phyloP scores from a whole-genome alignment of 2,329 filamentous ascomycete species.

The Arthroderma sp. region DNA sequence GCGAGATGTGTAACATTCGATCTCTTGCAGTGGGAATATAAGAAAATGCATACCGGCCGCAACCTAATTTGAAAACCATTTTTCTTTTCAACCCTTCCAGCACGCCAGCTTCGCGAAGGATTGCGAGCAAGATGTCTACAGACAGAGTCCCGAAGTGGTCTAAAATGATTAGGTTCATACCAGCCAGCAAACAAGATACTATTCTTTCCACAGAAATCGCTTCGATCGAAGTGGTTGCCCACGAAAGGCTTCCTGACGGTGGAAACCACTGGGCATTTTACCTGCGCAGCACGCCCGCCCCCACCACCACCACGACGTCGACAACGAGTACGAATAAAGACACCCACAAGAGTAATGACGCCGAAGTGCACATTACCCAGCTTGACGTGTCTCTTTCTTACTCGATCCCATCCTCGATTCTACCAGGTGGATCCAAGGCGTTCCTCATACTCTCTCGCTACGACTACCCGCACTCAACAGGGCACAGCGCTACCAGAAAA shows the following conservation, averaged over 20 bases:
- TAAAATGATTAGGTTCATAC: slow-evolving; percentile 4
- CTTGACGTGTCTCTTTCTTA: slow-evolving; percentile 5
- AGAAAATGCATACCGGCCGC: too few species aligned
- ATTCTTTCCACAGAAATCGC: slow-evolving; percentile 2
- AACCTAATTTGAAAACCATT: too few species aligned
- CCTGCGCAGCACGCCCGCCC: slow-evolving; percentile 3
- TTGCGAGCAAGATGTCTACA: too few species aligned
- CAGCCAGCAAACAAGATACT: slow-evolving; percentile 2
- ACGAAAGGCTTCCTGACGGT: slow-evolving; percentile 3
- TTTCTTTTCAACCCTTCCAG: too few species aligned
- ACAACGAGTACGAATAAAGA: not conserved
- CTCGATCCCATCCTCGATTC: slow-evolving; percentile 2
- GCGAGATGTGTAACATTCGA: too few species aligned
- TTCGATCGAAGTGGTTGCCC: slow-evolving; percentile 5
- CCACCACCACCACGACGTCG: not conserved
- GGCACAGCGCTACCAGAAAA: not conserved
- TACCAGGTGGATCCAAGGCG: slow-evolving; percentile 4
- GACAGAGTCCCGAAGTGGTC: too few species aligned
- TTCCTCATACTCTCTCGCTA: slow-evolving; percentile 3
- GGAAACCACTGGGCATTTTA: slow-evolving; percentile 7
- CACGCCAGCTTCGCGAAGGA: too few species aligned
- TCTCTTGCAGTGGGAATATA: too few species aligned
- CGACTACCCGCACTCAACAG: not conserved
- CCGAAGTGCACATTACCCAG: slow-evolving; percentile 5
- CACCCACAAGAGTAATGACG: not conserved